Percentiles rank a stretch among this genome's conserved stretches.
These are phyloP conservation scores for Termitomyces sp. DNA, from an alignment of 768 basidiomycete genomes.

Conservation along the genomic window DNA sequence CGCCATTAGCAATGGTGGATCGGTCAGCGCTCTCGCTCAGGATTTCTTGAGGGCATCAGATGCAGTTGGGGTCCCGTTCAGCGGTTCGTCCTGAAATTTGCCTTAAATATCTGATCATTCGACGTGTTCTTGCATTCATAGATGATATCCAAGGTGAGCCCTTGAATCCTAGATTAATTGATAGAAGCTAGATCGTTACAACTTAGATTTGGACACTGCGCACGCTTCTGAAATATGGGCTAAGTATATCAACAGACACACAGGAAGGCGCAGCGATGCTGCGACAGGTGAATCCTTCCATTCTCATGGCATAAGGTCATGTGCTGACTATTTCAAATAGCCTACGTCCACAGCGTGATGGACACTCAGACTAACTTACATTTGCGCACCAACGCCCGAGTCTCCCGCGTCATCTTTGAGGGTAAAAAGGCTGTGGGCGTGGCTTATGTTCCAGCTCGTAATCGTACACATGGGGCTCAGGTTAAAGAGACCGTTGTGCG, in stretches of 20 bases:
- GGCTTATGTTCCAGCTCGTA: slow-evolving; percentile 60
- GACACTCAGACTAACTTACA: slow-evolving; percentile 63
- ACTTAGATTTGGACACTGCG: slow-evolving; percentile 47
- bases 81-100: slow-evolving; percentile 35
- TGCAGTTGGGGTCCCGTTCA: slow-evolving; percentile 57
- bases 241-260: slow-evolving; percentile 72
- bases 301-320: background rate
- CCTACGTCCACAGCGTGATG: slow-evolving; percentile 69
- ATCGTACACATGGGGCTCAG: slow-evolving; percentile 47
- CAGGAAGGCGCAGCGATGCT: slow-evolving; percentile 67
- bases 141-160: slow-evolving; percentile 57
- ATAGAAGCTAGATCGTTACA: background rate
- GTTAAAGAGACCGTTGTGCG: slow-evolving; percentile 59
- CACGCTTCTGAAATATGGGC: slow-evolving; percentile 72
- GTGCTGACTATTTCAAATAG: slow-evolving; percentile 19
- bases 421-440: slow-evolving; percentile 69
- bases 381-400: slow-evolving; percentile 62
- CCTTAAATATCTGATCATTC: background rate
- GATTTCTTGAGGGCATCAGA: slow-evolving; percentile 66
- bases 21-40: slow-evolving; percentile 57
- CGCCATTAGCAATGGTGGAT: slow-evolving; percentile 66
- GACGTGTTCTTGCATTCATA: slow-evolving; percentile 15
- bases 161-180: background rate
- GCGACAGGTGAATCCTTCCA: slow-evolving; percentile 43
- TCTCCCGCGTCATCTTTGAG: slow-evolving; percentile 67